Conservation (phyloP, 106 monocot genomes). For the Apostasia ramifera region DNA sequence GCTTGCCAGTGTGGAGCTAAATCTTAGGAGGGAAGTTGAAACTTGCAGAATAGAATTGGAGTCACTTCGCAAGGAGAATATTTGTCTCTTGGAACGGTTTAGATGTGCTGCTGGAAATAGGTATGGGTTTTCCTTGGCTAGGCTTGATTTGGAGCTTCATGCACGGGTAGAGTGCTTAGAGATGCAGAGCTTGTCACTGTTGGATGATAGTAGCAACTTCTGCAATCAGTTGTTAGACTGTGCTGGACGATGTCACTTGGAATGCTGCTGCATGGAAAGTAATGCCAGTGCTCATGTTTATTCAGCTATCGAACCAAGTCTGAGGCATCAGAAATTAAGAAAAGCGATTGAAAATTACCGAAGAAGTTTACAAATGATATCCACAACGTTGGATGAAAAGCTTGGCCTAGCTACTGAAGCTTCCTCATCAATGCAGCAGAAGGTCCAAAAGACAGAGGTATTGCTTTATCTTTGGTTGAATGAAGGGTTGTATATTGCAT, state of each 20-base stretch:
- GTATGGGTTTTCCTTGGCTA: constrained; percentile 17
- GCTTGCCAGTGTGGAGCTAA: constrained; percentile 75
- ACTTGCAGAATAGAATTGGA: constrained; percentile 56
- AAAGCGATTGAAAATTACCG: constrained; percentile 49
- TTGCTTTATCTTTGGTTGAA: not conserved
- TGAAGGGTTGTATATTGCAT: too few species aligned
- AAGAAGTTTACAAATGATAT: constrained; percentile 46
- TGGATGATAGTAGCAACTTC: constrained; percentile 44
- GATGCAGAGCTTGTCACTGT: constrained; percentile 41
- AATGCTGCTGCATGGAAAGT: constrained; percentile 13
- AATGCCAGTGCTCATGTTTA: constrained; percentile 20
- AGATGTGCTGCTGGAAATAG: constrained; percentile 24
- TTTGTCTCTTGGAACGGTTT: constrained; percentile 44
- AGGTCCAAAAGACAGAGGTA: constrained; percentile 28
- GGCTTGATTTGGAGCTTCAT: constrained; percentile 56
- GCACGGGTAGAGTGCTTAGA: constrained; percentile 49
- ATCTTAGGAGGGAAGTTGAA: constrained; percentile 68
- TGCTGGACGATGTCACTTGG: constrained; percentile 23
- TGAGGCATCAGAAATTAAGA: constrained; percentile 56
- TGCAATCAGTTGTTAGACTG: constrained; percentile 38
- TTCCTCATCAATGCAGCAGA: constrained; percentile 21
- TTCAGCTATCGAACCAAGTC: constrained; percentile 33
- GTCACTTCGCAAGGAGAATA: constrained; percentile 63
- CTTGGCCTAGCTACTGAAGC: constrained; percentile 13
- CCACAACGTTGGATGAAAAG: constrained; percentile 41